Percentiles rank a stretch among this genome's conserved stretches.
Conservation (phyloP, 2,329 filamentous ascomycete species). For the Furcasterigmium furcatum region DNA sequence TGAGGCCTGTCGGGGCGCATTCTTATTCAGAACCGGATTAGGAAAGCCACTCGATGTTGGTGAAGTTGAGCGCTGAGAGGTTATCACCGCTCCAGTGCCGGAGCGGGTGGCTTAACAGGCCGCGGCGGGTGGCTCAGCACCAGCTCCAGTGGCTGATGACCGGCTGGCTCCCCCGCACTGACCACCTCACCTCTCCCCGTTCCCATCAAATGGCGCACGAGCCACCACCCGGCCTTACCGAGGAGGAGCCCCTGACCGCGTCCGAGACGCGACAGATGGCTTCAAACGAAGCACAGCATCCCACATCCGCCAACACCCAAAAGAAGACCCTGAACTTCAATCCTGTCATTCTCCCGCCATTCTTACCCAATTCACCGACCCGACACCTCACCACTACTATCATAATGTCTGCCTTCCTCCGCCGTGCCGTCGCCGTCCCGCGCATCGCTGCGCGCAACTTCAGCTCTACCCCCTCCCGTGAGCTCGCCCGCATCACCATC, state of each 20-base stretch:
- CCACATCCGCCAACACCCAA: not conserved
- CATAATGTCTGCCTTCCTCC: constrained; percentile 45
- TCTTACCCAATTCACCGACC: not conserved
- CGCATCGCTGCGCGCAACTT: constrained; percentile 63
- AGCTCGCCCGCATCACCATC: constrained; percentile 77
- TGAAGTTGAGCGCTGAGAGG: not conserved
- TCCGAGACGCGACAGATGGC: constrained; percentile 5
- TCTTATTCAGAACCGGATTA: not conserved
- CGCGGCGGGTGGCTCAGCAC: not conserved
- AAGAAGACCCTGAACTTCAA: not conserved
- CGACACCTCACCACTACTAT: not conserved
- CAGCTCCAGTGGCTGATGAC: too few species aligned
- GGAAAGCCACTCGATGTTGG: not conserved
- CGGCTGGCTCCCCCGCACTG: too few species aligned
- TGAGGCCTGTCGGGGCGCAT: not conserved
- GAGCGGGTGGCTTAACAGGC: not conserved
- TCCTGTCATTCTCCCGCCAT: constrained; percentile 4
- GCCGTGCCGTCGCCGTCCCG: constrained; percentile 46
- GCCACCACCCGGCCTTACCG: not conserved
- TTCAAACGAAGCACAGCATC: constrained; percentile 3
- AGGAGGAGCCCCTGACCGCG: not conserved
- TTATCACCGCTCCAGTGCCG: not conserved
- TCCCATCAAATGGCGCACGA: not conserved
- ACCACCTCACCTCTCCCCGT: too few species aligned
- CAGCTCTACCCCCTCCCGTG: constrained; percentile 64